phyloP scores from a whole-genome alignment of 495 filamentous ascomycete species.

The Aspergillus egyptiacus region DNA sequence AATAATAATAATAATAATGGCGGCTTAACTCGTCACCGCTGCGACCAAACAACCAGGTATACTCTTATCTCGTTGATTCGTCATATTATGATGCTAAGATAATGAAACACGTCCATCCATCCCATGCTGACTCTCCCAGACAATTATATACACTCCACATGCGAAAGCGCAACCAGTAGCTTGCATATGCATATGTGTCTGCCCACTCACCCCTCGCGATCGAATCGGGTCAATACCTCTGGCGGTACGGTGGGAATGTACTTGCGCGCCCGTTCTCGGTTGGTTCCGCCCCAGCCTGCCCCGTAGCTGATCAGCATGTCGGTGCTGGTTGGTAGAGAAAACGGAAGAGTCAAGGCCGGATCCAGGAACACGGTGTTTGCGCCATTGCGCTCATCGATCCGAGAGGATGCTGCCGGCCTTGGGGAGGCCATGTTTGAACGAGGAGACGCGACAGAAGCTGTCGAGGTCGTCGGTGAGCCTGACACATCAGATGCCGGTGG shows the following conservation, averaged over 20 bases:
- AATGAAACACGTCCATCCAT: neutral
- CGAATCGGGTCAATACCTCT: slow-evolving; percentile 86
- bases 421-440: slow-evolving; percentile 24
- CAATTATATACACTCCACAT: slow-evolving; percentile 12
- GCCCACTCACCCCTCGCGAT: slow-evolving; percentile 42
- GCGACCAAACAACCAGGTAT: neutral
- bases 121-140: neutral
- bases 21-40: too few relatives aligned
- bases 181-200: neutral
- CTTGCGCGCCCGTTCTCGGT: slow-evolving; percentile 84
- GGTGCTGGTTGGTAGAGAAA: slow-evolving; percentile 87
- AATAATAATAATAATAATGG: too few relatives aligned
- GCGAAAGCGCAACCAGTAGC: neutral
- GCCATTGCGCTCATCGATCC: slow-evolving; percentile 32
- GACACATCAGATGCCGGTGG: slow-evolving; percentile 24
- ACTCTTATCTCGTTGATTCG: slow-evolving; percentile 5
- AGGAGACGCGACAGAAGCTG: slow-evolving; percentile 20
- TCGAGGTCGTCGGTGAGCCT: slow-evolving; percentile 19
- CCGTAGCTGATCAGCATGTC: slow-evolving; percentile 96
- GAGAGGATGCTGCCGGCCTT: slow-evolving; percentile 10
- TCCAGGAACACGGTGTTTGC: slow-evolving; percentile 65
- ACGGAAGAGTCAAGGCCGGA: slow-evolving; percentile 87
- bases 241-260: slow-evolving; percentile 95
- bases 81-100: neutral
- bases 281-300: slow-evolving; percentile 87